Evolutionary conservation across 2,329 filamentous ascomycete genomes (phyloP), one percentile per base, ranked within the genome.

Genomic region (Ceratocystiopsis minuta): DNA sequence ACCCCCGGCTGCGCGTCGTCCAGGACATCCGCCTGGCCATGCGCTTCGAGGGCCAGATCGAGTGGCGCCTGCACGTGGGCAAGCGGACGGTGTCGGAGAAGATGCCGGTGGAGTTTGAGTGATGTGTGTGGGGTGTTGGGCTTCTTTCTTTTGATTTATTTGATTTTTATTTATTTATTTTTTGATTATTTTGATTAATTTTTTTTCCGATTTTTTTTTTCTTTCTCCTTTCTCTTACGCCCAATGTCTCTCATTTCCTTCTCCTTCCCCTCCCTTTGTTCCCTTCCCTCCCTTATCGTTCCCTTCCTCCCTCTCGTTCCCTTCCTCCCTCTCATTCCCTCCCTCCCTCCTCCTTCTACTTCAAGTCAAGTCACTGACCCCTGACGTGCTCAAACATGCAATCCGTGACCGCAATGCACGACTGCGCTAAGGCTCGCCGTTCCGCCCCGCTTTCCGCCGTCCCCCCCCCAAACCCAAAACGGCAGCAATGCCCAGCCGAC

Each of bases 1-100:
- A n/a, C 7, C 24, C 10, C 4, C 36, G 38, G n/a, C 18, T 34
- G 37, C 45, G 45, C 28, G 7, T 42, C 3, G 40, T 46, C 38
- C 37, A 46, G 20, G 34, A 37, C 45, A 45, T 46, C 40, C 36
- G 36, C 14, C 43, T 46, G 33, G 43, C 45, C 12, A 46, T 46
- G 45, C 31, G 40, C 32, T 46, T 46, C 20, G 28, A 40, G 16
- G 45, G 43, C 36, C 40, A 46, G 38, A 43, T 38, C 33, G 38
- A 43, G 38, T 46, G 45, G 45, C 39, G 40, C 1, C 43, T 46
- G 24, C 36, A 42, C 34, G 38, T 47, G 32, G 45, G 43, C 38
- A 33, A 28, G 7, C 35, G 36, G 16, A 36, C 37, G 10, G 34
- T 37, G 11, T 38, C 41, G 38, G 7, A 38, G 13, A 43, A 37